Evolutionary conservation across 2,329 filamentous ascomycete genomes (phyloP).

Genomic region (Rasamsonia emersonii): DNA sequence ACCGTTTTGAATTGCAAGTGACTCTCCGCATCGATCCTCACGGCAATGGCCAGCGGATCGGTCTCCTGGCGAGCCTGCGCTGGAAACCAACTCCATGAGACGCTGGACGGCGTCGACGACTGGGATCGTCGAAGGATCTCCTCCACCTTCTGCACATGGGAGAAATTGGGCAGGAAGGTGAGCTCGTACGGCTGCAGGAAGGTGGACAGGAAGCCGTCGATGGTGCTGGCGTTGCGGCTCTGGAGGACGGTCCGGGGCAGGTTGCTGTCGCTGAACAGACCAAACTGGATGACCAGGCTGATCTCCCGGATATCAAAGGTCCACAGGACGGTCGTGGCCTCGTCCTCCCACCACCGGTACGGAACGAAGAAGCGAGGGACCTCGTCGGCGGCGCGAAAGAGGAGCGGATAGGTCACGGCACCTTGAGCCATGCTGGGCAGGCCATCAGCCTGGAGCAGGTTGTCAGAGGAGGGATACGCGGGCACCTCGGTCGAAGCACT

Average conservation of each 20-base stretch:
- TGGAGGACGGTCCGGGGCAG: conserved; percentile 27
- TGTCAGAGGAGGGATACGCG: conserved; percentile 8
- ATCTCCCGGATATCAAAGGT: conserved; percentile 30
- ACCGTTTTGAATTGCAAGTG: conserved; percentile 31
- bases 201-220: conserved; percentile 24
- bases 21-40: conserved; percentile 30
- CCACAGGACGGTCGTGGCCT: conserved; percentile 29
- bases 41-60: conserved; percentile 20
- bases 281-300: conserved; percentile 28
- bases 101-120: conserved; percentile 12
- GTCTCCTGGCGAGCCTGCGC: conserved; percentile 12
- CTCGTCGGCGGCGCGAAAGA: conserved; percentile 23
- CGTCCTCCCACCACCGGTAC: conserved; percentile 36
- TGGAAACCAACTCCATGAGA: conserved; percentile 31
- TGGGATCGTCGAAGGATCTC: conserved; percentile 28
- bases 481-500: too few species aligned
- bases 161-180: conserved; percentile 18
- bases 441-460: conserved; percentile 5
- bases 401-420: conserved; percentile 17
- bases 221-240: conserved; percentile 22
- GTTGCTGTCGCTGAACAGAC: conserved; percentile 26
- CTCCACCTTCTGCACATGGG: conserved; percentile 31
- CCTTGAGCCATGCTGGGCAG: conserved; percentile 9
- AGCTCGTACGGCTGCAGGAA: conserved; percentile 21
- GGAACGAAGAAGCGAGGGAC: conserved; percentile 23